Evolutionary conservation across 1,284 basidiomycete species (phyloP), one percentile per base, ranked within the genome.

Genomic region (Boletellus deceptivus): DNA sequence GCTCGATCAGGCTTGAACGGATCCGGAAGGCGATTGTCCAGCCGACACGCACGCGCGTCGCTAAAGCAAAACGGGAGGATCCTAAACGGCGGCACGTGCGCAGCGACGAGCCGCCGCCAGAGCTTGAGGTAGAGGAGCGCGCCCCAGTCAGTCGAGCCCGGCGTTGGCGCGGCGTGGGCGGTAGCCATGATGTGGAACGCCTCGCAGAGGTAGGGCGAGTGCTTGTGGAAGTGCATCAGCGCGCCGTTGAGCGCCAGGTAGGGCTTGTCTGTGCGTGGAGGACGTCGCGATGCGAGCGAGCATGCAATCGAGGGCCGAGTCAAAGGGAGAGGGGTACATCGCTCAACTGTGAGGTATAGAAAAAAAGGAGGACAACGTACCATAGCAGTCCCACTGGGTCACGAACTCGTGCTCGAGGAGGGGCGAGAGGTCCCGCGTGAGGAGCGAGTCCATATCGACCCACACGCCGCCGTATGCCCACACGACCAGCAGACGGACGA

Each of bases 351-450:
- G 22, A 5, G 22, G 22, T 22, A 17, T 27, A 7, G 36, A 14
- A 49, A 34, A 9, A n/a, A 6, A 40, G 25, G 39, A 25, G 11
- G 41, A 7, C 16, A 3, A 71, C 85, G 55, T 63, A 93, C 93
- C 90, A 61, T 95, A 95, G 65, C 94, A 97, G 67, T 98, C 94
- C 94, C 93, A 97, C 63, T 96, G 92, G 3, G 89, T 93, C 11
- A 97, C 89, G 67, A 94, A 98, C 69, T 98, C 94, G 61, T 91
- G 88, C 70, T 96, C 93, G 3, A 89, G 75, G 48, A 97, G 72
- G 9, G 92, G 90, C 2, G 84, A 74, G 24, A 97, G 72, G 69
- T 93, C 90, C 51, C 93, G 74, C 42, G 91, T 94, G 54, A 96
- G 73, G 51, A 98, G 76, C 53, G 89, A 89, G 70, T 98, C 94